Conservation (phyloP, 768 basidiomycete genomes). For the Piloderma croceum region DNA sequence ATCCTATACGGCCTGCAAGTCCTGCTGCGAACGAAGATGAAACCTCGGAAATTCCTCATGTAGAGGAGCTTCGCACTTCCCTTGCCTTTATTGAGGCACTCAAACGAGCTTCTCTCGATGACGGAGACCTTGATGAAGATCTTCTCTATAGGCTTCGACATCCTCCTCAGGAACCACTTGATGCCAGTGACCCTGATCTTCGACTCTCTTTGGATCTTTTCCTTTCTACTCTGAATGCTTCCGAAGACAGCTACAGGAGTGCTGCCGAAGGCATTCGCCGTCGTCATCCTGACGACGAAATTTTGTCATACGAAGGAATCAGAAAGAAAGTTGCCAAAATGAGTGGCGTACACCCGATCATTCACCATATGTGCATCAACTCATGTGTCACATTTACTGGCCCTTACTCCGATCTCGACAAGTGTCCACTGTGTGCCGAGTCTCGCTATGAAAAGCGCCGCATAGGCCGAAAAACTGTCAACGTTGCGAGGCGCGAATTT, state of each 20-base stretch:
- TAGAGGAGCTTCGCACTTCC: too few relatives aligned
- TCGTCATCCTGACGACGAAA: slow-evolving; percentile 11
- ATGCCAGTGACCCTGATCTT: slow-evolving; percentile 18
- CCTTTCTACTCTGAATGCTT: slow-evolving; percentile 22
- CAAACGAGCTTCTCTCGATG: too few relatives aligned
- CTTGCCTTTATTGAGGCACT: too few relatives aligned
- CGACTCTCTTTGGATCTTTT: slow-evolving; percentile 31
- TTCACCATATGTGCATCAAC: slow-evolving; percentile 38
- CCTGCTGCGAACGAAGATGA: too few relatives aligned
- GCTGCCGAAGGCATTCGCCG: slow-evolving; percentile 16
- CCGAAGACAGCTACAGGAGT: slow-evolving; percentile 25
- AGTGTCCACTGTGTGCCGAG: slow-evolving; percentile 29
- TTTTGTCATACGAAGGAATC: slow-evolving; percentile 13
- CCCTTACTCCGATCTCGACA: slow-evolving; percentile 22
- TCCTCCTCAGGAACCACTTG: slow-evolving; percentile 15
- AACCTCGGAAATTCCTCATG: too few relatives aligned
- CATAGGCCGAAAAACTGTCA: neutral
- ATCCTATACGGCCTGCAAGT: too few relatives aligned
- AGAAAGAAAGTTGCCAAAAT: slow-evolving; percentile 4
- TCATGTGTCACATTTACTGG: slow-evolving; percentile 38
- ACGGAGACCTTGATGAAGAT: too few relatives aligned
- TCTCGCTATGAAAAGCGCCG: slow-evolving; percentile 21
- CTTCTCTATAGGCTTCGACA: slow-evolving; percentile 24
- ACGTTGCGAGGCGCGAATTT: slow-evolving; percentile 29
- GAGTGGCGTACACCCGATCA: slow-evolving; percentile 31